phyloP scores from a whole-genome alignment of 1,284 basidiomycete genomes.

The Leccinum huronense region DNA sequence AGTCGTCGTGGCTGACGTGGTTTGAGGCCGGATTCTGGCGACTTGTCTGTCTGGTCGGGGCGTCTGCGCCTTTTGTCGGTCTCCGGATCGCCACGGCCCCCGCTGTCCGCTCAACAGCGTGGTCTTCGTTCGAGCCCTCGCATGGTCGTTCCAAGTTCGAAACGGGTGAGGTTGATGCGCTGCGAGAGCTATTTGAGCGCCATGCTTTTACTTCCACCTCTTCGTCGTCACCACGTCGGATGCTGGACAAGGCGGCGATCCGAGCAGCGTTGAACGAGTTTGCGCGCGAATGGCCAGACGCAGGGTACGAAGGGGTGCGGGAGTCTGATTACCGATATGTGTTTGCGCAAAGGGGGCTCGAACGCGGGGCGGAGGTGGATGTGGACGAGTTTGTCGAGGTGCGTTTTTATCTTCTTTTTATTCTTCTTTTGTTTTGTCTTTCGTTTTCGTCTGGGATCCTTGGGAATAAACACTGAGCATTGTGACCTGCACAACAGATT shows the following conservation, averaged over 20 bases:
- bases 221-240: slow-evolving; percentile 20
- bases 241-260: slow-evolving; percentile 34
- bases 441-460: neutral
- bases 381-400: slow-evolving; percentile 85
- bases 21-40: slow-evolving; percentile 32
- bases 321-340: slow-evolving; percentile 69
- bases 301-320: slow-evolving; percentile 50
- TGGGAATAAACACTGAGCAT: neutral
- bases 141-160: slow-evolving; percentile 66
- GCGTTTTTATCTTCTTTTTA: slow-evolving; percentile 1
- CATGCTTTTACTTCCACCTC: slow-evolving; percentile 30
- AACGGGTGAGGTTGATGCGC: slow-evolving; percentile 62
- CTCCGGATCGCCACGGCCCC: slow-evolving; percentile 1
- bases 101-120: slow-evolving; percentile 29
- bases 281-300: slow-evolving; percentile 42
- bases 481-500: slow-evolving; percentile 44
- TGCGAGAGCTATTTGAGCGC: slow-evolving; percentile 57
- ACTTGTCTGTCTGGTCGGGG: slow-evolving; percentile 23
- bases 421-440: neutral
- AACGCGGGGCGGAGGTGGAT: slow-evolving; percentile 52
- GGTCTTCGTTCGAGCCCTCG: slow-evolving; percentile 28
- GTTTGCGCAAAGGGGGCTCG: slow-evolving; percentile 72
- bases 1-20: slow-evolving; percentile 17
- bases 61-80: neutral
- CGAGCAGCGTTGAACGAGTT: slow-evolving; percentile 42